Conservation (phyloP, 106 monocot genomes). For the Phalaenopsis aphrodite region DNA sequence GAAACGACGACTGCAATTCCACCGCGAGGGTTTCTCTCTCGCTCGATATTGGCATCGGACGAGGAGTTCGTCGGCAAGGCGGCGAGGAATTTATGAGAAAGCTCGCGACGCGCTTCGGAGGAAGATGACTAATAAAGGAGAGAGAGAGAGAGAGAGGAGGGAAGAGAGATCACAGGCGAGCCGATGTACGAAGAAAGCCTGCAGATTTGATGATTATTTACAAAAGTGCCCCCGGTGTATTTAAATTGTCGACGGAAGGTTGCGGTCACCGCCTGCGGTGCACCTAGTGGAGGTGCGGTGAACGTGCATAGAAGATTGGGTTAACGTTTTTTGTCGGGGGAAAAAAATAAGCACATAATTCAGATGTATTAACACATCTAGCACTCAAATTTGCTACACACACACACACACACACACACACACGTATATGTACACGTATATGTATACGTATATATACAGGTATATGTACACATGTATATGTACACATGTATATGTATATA, state of each 20-base stretch:
- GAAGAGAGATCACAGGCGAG: background rate
- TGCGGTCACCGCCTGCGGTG: background rate
- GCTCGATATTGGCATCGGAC: constrained; percentile 26
- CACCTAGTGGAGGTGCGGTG: too few relatives aligned
- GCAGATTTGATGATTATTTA: background rate
- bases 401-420: too few relatives aligned
- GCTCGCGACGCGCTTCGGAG: background rate
- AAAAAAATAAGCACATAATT: too few relatives aligned
- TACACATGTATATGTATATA: too few relatives aligned
- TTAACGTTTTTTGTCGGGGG: too few relatives aligned
- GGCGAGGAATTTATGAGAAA: background rate
- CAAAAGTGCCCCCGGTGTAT: background rate
- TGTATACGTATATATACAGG: too few relatives aligned
- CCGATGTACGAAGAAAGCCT: background rate
- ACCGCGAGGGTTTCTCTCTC: constrained; percentile 16
- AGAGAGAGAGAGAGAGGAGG: background rate
- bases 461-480: too few relatives aligned
- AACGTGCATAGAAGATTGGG: too few relatives aligned
- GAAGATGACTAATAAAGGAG: background rate
- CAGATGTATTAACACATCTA: too few relatives aligned
- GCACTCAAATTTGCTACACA: too few relatives aligned
- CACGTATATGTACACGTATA: too few relatives aligned
- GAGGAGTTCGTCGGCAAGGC: constrained; percentile 1
- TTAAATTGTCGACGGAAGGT: background rate
- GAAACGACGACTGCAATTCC: constrained; percentile 7